phyloP scores from a whole-genome alignment of 306 rosid species.

The Mimosa bimucronata region DNA sequence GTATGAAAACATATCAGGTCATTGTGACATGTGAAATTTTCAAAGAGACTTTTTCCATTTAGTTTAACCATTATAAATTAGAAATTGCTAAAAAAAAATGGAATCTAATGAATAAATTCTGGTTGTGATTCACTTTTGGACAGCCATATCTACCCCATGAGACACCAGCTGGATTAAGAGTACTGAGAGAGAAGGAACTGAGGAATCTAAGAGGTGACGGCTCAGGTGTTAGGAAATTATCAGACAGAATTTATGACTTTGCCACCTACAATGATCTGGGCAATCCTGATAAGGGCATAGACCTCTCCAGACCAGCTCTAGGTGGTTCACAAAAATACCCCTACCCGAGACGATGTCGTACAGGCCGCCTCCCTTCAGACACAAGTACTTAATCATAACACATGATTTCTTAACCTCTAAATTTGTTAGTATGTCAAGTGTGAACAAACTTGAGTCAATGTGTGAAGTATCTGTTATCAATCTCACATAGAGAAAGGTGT shows the following conservation, averaged over 20 bases:
- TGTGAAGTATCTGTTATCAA: no score
- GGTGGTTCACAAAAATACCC: slow-evolving; percentile 64
- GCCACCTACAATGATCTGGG: slow-evolving; percentile 82
- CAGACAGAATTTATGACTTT: slow-evolving; percentile 72
- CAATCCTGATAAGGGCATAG: slow-evolving; percentile 76
- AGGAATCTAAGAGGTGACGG: slow-evolving; percentile 68
- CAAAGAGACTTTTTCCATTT: no score
- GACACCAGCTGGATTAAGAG: slow-evolving; percentile 71
- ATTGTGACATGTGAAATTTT: no score
- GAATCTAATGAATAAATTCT: slow-evolving; percentile 17
- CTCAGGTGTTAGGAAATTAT: slow-evolving; percentile 61
- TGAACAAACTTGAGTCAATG: no score
- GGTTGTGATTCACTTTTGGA: slow-evolving; percentile 34
- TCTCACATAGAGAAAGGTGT: no score
- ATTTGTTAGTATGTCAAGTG: no score
- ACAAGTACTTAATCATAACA: slow-evolving; percentile 46
- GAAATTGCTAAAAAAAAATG: background rate
- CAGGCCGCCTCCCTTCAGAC: slow-evolving; percentile 69
- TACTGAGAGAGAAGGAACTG: slow-evolving; percentile 71
- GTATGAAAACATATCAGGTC: no score
- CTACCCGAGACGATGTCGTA: slow-evolving; percentile 85
- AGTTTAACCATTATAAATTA: background rate
- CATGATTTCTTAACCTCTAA: no score
- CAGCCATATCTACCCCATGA: slow-evolving; percentile 82
- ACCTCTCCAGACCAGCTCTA: slow-evolving; percentile 62